Conservation (phyloP, 352 stramenopile species). For the Phytophthora citrophthora region DNA sequence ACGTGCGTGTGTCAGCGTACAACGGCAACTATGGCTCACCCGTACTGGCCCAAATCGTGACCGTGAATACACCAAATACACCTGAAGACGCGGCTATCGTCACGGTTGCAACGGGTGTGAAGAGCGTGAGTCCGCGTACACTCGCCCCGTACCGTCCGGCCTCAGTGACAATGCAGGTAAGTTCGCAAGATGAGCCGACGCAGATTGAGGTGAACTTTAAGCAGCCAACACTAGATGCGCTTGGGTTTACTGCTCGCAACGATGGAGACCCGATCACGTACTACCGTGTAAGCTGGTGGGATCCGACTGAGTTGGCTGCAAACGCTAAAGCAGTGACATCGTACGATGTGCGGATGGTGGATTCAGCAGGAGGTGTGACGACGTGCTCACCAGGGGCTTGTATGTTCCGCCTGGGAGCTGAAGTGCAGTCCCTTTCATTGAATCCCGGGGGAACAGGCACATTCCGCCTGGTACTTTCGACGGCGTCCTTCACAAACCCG, state of each 20-base stretch:
- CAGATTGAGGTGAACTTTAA: slow-evolving; percentile 83
- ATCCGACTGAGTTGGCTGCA: slow-evolving; percentile 38
- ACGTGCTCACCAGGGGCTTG: slow-evolving; percentile 61
- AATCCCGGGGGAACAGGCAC: slow-evolving; percentile 56
- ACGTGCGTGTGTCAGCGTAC: slow-evolving; percentile 88
- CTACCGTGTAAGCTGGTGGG: slow-evolving; percentile 71
- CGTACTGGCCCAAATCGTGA: slow-evolving; percentile 55
- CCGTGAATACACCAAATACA: slow-evolving; percentile 21
- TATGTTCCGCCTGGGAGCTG: slow-evolving; percentile 89
- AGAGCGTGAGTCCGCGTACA: slow-evolving; percentile 49
- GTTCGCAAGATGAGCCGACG: slow-evolving; percentile 69
- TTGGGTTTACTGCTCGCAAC: slow-evolving; percentile 63
- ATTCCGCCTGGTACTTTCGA: slow-evolving; percentile 75
- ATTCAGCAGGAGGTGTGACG: slow-evolving; percentile 17
- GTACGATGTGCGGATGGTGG: slow-evolving; percentile 67
- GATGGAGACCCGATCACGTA: slow-evolving; percentile 63
- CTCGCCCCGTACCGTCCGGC: slow-evolving; percentile 77
- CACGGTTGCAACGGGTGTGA: slow-evolving; percentile 13
- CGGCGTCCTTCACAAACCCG: slow-evolving; percentile 34
- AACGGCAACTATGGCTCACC: slow-evolving; percentile 88
- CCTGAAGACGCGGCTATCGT: slow-evolving; percentile 19
- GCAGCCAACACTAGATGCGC: slow-evolving; percentile 69
- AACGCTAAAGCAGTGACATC: slow-evolving; percentile 45
- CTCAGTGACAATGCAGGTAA: slow-evolving; percentile 78
- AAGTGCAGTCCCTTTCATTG: slow-evolving; percentile 92